phyloP scores from a whole-genome alignment of 495 filamentous ascomycete species.

The Penicillium odoratum region DNA sequence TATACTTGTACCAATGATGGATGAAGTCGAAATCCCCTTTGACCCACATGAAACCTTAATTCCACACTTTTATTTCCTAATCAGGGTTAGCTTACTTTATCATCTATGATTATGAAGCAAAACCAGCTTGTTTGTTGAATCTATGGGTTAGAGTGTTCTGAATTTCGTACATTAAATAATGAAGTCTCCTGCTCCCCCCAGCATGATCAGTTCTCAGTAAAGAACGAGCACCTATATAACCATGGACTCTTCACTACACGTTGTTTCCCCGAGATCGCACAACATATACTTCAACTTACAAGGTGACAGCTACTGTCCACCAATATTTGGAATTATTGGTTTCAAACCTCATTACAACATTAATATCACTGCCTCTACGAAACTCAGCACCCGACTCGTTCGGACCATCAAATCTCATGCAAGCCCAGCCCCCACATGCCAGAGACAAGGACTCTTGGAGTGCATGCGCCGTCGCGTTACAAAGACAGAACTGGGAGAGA shows the following conservation, averaged over 20 bases:
- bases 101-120: not conserved
- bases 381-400: slow-evolving; percentile 11
- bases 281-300: slow-evolving; percentile 12
- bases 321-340: slow-evolving; percentile 12
- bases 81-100: slow-evolving; percentile 8
- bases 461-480: not conserved
- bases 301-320: slow-evolving; percentile 14
- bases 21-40: not conserved
- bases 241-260: not conserved
- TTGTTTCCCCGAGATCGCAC: slow-evolving; percentile 6
- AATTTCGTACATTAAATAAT: not conserved
- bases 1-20: not conserved
- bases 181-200: not conserved
- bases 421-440: not conserved
- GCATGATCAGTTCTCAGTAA: not conserved
- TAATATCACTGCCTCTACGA: not conserved
- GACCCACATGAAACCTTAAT: slow-evolving; percentile 14
- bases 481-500: slow-evolving; percentile 3
- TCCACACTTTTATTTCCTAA: slow-evolving; percentile 17
- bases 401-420: slow-evolving; percentile 2
- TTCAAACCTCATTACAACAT: not conserved
- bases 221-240: not conserved
- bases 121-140: too few species aligned
- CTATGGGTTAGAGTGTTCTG: too few species aligned
- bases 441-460: not conserved